Conservation (phyloP, 2,329 filamentous ascomycete species). For the Microcyclospora pomicola region DNA sequence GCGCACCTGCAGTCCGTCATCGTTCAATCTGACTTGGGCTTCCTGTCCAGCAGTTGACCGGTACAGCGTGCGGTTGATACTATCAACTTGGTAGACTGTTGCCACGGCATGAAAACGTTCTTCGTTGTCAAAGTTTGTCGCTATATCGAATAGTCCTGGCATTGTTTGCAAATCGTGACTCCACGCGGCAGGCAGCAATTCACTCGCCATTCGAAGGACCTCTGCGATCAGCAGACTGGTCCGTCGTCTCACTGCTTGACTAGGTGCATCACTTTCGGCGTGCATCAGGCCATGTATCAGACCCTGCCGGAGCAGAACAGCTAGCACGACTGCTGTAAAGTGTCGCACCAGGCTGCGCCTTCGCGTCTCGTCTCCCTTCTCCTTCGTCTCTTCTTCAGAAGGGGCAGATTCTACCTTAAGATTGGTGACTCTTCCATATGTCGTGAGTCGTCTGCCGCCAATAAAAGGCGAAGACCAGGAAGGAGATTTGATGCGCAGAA, state of each 20-base stretch:
- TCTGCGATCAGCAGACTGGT: constrained; percentile 84
- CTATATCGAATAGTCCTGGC: constrained; percentile 68
- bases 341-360: constrained; percentile 76
- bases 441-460: constrained; percentile 81
- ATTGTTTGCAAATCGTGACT: constrained; percentile 77
- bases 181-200: constrained; percentile 67
- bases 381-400: constrained; percentile 36
- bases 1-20: constrained; percentile 19
- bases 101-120: constrained; percentile 69
- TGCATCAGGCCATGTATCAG: constrained; percentile 42
- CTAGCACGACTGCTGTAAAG: constrained; percentile 78
- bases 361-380: constrained; percentile 51
- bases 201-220: constrained; percentile 76
- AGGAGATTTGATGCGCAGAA: constrained; percentile 78
- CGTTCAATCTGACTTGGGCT: constrained; percentile 9
- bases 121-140: constrained; percentile 56
- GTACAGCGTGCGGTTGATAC: constrained; percentile 84
- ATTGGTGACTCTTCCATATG: constrained; percentile 86
- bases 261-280: constrained; percentile 55
- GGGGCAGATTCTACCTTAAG: constrained; percentile 49
- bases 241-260: constrained; percentile 64
- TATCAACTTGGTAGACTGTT: constrained; percentile 95
- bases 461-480: constrained; percentile 94
- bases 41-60: constrained; percentile 46
- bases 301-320: constrained; percentile 70